A percentile compares a stretch with the other conserved stretches of the same genome.
Conservation (phyloP, 1,284 basidiomycete genomes). For the Trichosporon ovoides region DNA sequence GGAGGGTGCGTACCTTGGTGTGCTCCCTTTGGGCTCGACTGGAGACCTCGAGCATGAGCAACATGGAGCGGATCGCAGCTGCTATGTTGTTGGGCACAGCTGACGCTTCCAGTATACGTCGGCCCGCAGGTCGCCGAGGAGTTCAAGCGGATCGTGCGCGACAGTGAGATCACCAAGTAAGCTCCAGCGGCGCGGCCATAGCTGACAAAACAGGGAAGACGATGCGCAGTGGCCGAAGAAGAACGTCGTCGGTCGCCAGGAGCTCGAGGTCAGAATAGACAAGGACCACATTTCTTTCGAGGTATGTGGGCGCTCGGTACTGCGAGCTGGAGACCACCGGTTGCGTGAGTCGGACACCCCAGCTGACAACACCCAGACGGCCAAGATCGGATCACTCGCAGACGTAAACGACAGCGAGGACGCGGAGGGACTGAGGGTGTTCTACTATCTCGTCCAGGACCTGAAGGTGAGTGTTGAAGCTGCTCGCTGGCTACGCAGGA, state of each 20-base stretch:
- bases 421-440: conserved; percentile 94
- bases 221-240: conserved; percentile 98
- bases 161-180: conserved; percentile 92
- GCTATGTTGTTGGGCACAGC: neutral
- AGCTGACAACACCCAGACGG: conserved; percentile 60
- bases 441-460: conserved; percentile 98
- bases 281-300: conserved; percentile 97
- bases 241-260: conserved; percentile 96
- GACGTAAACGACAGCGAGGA: conserved; percentile 97
- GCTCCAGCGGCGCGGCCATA: conserved; percentile 23
- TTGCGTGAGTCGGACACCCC: too few species aligned
- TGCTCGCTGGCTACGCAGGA: too few species aligned
- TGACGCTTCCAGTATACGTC: conserved; percentile 71
- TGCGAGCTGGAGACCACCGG: neutral
- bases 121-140: conserved; percentile 87
- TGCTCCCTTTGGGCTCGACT: too few species aligned
- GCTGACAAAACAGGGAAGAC: conserved; percentile 68
- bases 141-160: conserved; percentile 87
- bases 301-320: conserved; percentile 54
- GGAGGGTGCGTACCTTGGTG: conserved; percentile 70
- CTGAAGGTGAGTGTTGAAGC: conserved; percentile 65
- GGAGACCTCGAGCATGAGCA: too few species aligned
- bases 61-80: too few species aligned
- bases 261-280: conserved; percentile 88
- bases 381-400: conserved; percentile 92